Evolutionary conservation across 179 eudicot species (phyloP), one percentile per base, ranked within the genome.

Genomic region (Carnegiea gigantea): DNA sequence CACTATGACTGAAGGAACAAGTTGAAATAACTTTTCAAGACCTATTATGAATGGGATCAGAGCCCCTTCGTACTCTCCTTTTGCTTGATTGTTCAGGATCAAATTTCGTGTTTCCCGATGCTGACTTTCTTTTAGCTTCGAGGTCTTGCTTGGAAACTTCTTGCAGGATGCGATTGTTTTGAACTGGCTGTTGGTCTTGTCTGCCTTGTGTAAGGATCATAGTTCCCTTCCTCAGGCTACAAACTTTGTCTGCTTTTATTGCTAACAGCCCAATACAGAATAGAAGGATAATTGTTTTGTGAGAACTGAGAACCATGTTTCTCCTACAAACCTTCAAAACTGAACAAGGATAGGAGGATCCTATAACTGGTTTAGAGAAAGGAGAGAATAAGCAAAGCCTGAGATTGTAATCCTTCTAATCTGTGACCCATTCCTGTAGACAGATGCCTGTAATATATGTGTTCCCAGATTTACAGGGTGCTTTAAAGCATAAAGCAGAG

Each of bases 21-120:
- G 78, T 65, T 51, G 62, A 26, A 77, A 80, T 70, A 62, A 17
- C 76, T 49, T 13, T 23, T 87, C 86, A 92, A 77, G 80, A 79
- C 84, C 87, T 87, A 86, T 93, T 93, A 80, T 93, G 97, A 74
- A 93, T 93, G 54, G 97, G 97, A 83, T 93, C 90, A 28, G 96
- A 88, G 70, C 98, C 97, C 85, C 90, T 88, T 82, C 89, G 83
- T 70, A 95, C 92, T 75, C 92, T 85, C 81, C 98, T 85, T 85
- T 92, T 84, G 62, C 90, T 87, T 2, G 91, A 87, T 83, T 86
- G 87, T 26, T 88, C 88, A 7, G 92, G 95, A 88, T 93, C 92
- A 71, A 88, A 84, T 60, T 79, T 75, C 78, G 87, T 79, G 82
- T 89, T 91, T 13, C 83, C 44, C 9, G 93, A 92, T 21, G 89